Evolutionary conservation across 2,329 filamentous ascomycete genomes (phyloP), one percentile per base, ranked within the genome.

Genomic region (Botrytis medusae): DNA sequence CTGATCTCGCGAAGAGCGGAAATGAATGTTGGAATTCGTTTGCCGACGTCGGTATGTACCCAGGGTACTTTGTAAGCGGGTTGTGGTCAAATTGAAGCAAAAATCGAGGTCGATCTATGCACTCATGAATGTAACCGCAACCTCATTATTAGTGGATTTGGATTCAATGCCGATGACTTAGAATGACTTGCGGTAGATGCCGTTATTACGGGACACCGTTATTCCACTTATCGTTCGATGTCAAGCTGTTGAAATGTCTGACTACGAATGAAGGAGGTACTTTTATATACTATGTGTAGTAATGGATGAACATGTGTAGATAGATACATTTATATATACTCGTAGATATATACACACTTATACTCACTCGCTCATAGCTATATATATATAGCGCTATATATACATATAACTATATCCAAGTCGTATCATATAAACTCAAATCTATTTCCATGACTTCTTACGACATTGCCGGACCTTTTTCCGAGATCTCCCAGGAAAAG

Each of bases 151-250:
- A n/a, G 59, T 61, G 59, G 59, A 61, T 40, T n/a, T 37, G 6
- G 59, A 61, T 40, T 61, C 59, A 61, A 37, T 61, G 34, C 59
- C 32, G 34, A 61, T 40, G 51, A 61, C 10, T n/a, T 61, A 0
- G 32, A 61, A 40, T 60, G 59, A 61, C 59, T 37, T 40, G 59
- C 34, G 59, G 59, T 60, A 60, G 59, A 60, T 37, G 22, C 59
- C 59, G 34, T 60, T 14, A 37, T 61, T 37, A 61, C 32, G 34
- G 59, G 7, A 61, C 59, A 61, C 59, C 22, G 34, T 37, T 40
- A 61, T 40, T 61, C 59, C 59, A 37, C 34, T 61, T 40, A n/a
- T 37, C 34, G 22, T 61, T 40, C 18, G 37, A 61, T 61, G n/a
- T 29, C n/a, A 29, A 18, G 14, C n/a, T 29, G 16, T 16, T 25